Percentiles rank a stretch among this genome's conserved stretches.
These are phyloP conservation scores for Cenchrus fungigraminus DNA, from an alignment of 176 grass and related monocot genomes.

Conservation along the genomic window DNA sequence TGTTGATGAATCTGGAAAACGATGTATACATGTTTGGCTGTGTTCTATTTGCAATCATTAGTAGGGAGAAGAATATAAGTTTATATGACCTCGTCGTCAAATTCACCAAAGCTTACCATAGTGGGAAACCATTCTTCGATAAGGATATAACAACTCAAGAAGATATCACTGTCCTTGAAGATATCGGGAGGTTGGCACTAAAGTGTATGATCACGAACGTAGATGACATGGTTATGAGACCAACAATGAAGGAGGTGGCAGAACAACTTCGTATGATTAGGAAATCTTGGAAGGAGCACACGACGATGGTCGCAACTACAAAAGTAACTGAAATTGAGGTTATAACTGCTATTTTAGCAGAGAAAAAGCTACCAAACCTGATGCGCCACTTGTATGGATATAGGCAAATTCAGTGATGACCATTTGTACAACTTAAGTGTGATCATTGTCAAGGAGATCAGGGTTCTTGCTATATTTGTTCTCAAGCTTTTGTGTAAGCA, in stretches of 20 bases:
- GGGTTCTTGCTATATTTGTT: too few relatives aligned
- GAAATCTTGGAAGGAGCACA: neutral
- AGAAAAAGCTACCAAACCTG: neutral
- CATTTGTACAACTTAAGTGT: neutral
- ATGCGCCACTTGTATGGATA: neutral
- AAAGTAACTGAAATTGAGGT: neutral
- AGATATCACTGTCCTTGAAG: neutral
- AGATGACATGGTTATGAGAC: neutral
- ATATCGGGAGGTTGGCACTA: neutral
- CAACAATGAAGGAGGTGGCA: constrained; percentile 26
- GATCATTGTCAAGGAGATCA: too few relatives aligned
- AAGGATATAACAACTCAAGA: neutral
- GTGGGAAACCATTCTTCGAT: neutral
- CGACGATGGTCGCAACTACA: too few relatives aligned
- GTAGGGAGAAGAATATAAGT: neutral
- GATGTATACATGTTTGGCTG: neutral
- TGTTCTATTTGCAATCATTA: constrained; percentile 25
- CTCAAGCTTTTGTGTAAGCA: too few relatives aligned
- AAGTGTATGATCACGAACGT: neutral
- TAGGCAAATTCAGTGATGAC: neutral
- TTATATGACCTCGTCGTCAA: neutral
- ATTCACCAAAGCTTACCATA: neutral
- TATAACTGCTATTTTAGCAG: neutral
- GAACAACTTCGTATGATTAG: neutral
- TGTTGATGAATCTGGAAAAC: neutral